Evolutionary conservation across 331 rosid genomes (phyloP).

Genomic region (Spiraea crenata): DNA sequence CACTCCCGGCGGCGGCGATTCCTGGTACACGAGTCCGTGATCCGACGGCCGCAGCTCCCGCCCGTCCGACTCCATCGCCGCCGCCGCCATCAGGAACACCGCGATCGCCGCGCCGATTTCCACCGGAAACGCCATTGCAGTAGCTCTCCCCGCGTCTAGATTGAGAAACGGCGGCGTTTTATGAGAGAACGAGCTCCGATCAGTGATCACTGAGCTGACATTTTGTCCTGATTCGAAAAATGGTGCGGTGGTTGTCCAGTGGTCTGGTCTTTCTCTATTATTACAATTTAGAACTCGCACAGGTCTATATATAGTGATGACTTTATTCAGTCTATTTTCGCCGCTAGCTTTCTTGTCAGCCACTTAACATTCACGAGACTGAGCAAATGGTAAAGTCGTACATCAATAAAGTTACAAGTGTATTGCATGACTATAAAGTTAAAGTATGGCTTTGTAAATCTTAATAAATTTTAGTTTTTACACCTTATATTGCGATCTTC

Average conservation of each 20-base stretch:
- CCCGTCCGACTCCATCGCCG: slow-evolving; percentile 33
- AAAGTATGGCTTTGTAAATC: no score
- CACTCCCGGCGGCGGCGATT: slow-evolving; percentile 31
- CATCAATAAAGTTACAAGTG: no score
- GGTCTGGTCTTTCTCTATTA: neutral
- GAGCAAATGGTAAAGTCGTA: no score
- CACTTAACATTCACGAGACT: neutral
- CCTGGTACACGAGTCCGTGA: slow-evolving; percentile 73
- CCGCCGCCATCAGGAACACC: slow-evolving; percentile 18
- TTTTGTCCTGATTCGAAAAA: neutral
- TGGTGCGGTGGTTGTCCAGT: neutral
- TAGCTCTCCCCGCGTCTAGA: neutral
- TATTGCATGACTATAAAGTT: no score
- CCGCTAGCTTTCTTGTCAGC: slow-evolving; percentile 13
- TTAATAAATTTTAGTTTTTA: no score
- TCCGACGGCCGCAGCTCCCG: slow-evolving; percentile 80
- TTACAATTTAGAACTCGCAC: neutral
- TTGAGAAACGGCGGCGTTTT: slow-evolving; percentile 12
- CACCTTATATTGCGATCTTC: no score
- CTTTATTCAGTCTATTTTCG: neutral
- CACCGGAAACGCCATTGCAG: slow-evolving; percentile 30
- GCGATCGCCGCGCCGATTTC: slow-evolving; percentile 17
- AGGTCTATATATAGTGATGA: neutral
- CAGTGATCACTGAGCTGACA: neutral
- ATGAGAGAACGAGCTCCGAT: neutral